Evolutionary conservation across 345 rosid species (phyloP).

Genomic region (Hypericum androsaemum): DNA sequence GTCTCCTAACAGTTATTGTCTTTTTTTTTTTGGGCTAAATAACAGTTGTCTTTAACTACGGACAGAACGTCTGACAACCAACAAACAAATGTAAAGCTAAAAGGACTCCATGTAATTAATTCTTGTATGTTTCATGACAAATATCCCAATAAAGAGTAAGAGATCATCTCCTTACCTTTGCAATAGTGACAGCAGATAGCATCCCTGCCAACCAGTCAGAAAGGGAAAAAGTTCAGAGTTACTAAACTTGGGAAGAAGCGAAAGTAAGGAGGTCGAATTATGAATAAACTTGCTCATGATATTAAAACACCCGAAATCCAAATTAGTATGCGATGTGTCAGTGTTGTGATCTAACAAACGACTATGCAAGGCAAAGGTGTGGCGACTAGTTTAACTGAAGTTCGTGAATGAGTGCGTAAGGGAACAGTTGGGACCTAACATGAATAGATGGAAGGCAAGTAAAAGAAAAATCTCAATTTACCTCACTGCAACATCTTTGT

Average conservation of each 20-base stretch:
- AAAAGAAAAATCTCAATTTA: conserved; percentile 13
- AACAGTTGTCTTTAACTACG: no score
- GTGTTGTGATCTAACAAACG: not conserved
- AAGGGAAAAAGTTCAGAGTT: not conserved
- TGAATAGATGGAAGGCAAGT: not conserved
- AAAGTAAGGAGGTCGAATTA: conserved; percentile 1
- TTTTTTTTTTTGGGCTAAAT: no score
- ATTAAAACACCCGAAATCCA: not conserved
- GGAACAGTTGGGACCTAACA: no score
- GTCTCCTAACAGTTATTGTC: no score
- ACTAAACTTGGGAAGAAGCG: not conserved
- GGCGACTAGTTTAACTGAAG: not conserved
- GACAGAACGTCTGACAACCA: not conserved
- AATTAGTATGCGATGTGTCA: no score
- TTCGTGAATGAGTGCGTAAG: no score
- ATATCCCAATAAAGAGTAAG: not conserved
- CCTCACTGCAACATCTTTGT: conserved; percentile 68
- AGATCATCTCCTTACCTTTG: conserved; percentile 43
- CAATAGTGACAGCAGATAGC: conserved; percentile 78
- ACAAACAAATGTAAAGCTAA: not conserved
- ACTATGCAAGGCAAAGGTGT: not conserved
- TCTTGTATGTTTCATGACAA: not conserved
- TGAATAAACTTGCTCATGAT: not conserved
- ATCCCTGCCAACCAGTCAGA: conserved; percentile 48
- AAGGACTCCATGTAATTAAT: not conserved